Evolutionary conservation across 1,284 basidiomycete species (phyloP).

Genomic region (Phenoliferia sp.): DNA sequence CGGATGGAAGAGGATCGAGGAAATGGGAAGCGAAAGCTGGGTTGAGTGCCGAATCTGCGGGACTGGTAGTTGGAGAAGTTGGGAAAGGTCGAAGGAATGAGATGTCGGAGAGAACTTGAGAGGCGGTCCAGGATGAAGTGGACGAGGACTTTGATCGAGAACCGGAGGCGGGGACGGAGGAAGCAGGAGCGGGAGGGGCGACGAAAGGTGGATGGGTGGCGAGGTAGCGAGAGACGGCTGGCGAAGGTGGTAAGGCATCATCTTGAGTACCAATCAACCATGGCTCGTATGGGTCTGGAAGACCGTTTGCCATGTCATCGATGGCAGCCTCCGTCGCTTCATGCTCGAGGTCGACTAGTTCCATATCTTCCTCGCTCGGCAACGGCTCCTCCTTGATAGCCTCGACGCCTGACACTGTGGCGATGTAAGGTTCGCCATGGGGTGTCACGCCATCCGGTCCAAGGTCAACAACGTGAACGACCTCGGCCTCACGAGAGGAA

Average conservation of each 20-base stretch:
- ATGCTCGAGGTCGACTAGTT: constrained; percentile 15
- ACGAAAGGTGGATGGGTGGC: constrained; percentile 23
- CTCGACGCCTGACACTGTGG: constrained; percentile 1
- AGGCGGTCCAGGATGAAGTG: background rate
- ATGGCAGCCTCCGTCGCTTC: constrained; percentile 23
- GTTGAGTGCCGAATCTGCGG: background rate
- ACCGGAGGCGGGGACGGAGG: background rate
- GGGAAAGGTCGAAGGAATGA: constrained; percentile 19
- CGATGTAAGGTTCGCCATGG: constrained; percentile 19
- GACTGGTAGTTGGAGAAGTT: background rate
- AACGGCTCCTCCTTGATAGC: background rate
- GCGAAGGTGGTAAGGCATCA: background rate
- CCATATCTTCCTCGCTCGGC: constrained; percentile 4
- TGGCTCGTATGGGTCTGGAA: constrained; percentile 29
- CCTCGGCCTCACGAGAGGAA: background rate
- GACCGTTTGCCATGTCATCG: constrained; percentile 21
- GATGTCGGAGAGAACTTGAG: constrained; percentile 9
- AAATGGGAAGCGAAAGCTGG: constrained; percentile 22
- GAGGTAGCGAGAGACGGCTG: constrained; percentile 25
- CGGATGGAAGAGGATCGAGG: constrained; percentile 25
- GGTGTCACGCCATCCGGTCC: constrained; percentile 18
- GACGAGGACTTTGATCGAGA: too few relatives aligned
- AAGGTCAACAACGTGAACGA: constrained; percentile 26
- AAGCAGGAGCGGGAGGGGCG: constrained; percentile 2
- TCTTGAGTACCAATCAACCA: constrained; percentile 29